Evolutionary conservation across 805 yeast species (phyloP).

Genomic region (Pichia thaimueangensis): DNA sequence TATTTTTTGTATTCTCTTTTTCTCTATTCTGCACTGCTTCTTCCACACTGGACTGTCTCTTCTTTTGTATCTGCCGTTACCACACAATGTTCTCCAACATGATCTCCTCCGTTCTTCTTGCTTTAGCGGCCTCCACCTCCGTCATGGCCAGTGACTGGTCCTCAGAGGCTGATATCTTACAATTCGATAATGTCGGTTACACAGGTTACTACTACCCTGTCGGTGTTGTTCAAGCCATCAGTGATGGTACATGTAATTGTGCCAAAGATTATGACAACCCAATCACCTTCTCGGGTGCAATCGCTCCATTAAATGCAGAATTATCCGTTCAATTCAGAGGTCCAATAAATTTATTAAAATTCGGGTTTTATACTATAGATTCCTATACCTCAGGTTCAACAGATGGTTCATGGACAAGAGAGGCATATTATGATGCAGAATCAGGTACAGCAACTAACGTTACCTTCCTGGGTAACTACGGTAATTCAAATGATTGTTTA

Average conservation of each 20-base stretch:
- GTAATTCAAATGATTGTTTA: slow-evolving; percentile 52
- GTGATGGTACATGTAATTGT: slow-evolving; percentile 43
- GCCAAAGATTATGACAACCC: slow-evolving; percentile 31
- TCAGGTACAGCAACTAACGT: slow-evolving; percentile 50
- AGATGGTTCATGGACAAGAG: slow-evolving; percentile 49
- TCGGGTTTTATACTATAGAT: slow-evolving; percentile 53
- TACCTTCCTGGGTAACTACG: slow-evolving; percentile 62
- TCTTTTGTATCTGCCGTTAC: too few species aligned
- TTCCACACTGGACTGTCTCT: too few species aligned
- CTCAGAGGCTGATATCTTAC: slow-evolving; percentile 35
- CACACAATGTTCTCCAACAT: too few species aligned
- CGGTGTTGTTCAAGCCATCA: slow-evolving; percentile 34
- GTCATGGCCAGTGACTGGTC: slow-evolving; percentile 13
- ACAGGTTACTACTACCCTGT: slow-evolving; percentile 48
- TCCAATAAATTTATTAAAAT: slow-evolving; percentile 53
- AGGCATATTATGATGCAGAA: slow-evolving; percentile 51
- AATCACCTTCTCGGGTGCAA: slow-evolving; percentile 44
- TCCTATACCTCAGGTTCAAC: slow-evolving; percentile 33
- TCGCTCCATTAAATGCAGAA: slow-evolving; percentile 63
- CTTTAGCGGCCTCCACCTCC: neutral
- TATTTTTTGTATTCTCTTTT: too few species aligned
- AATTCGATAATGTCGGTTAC: slow-evolving; percentile 51
- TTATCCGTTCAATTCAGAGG: slow-evolving; percentile 77
- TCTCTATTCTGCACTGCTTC: too few species aligned
- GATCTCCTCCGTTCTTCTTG: neutral